These are phyloP conservation scores for cucumber (Cucumis sativus) DNA, from an alignment of 306 rosid species.

Conservation along the genomic window DNA sequence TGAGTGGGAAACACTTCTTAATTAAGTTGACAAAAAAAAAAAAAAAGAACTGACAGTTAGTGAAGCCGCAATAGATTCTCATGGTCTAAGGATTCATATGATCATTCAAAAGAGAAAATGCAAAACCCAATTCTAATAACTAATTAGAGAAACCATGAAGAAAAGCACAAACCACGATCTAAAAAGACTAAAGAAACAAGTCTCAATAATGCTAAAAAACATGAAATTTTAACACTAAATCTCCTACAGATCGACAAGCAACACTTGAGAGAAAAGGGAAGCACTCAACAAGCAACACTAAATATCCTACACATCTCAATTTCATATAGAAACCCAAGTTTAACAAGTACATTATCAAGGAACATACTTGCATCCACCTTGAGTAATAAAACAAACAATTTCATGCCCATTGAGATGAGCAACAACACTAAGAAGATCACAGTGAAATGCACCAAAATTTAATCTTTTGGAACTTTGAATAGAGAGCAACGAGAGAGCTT, in stretches of 20 bases:
- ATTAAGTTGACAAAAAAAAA: background rate
- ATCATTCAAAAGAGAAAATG: background rate
- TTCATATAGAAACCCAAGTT: too few relatives aligned
- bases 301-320: too few relatives aligned
- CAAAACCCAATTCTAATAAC: background rate
- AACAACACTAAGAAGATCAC: too few relatives aligned
- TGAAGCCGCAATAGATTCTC: background rate
- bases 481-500: too few relatives aligned
- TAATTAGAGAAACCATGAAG: background rate
- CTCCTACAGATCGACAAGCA: constrained; percentile 18
- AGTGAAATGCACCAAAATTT: too few relatives aligned
- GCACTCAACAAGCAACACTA: too few relatives aligned
- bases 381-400: too few relatives aligned
- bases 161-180: background rate
- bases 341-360: too few relatives aligned
- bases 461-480: too few relatives aligned
- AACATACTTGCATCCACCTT: too few relatives aligned
- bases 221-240: constrained; percentile 1
- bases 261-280: background rate
- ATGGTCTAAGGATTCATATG: background rate
- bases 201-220: background rate
- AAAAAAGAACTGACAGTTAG: background rate
- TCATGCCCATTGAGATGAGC: too few relatives aligned
- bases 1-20: too few relatives aligned
- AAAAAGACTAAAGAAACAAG: background rate